Base-by-base conservation (phyloP, 495 filamentous ascomycete species). In the Lineolata rhizophorae region DNA sequence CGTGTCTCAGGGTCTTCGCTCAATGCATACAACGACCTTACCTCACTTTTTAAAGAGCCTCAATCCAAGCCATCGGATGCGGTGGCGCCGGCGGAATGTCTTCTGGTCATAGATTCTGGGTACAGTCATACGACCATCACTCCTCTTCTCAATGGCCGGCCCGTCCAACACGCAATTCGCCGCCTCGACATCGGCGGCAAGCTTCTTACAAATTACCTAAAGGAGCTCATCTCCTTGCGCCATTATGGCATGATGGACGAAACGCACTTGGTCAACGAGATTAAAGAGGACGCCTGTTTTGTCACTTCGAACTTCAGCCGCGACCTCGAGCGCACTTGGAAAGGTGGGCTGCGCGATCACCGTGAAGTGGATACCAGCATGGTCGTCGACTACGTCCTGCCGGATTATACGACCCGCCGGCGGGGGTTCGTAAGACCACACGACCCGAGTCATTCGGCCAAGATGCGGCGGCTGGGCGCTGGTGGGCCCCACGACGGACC, bases 231-330 rank as follows among this genome's bases (percentile, higher is more conserved):
- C 14, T 94, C 87, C 5, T 65, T 85, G 33, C 68, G 85, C 19
- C 79, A 92, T 40, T 91, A 82, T 50, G 84, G 92, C 49, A 82
- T 95, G 74, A 67, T 83, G 38, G 80, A 91, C 44, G 87, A 99
- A 42, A 70, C 73, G 11, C 70, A 87, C 45, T 66, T 95, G 13
- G 84, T 93, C 49, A 92, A 90, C 42, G 76, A 93, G 48, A 79
- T 94, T 50, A 99, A 95, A 45, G 90, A 99, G 54, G 62, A 72
- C 0, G 71, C 72, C 18, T 92, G 81, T 45, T 95, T 75, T 41
- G 68, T 93, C 20, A 81, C 46, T 17, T 61, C 68, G 3, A 64
- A 87, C 44, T 94, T 94, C 52, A 56, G 57, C 13, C 49, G 49
- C 2, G 83, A 99, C 41, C 66, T 95, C 33, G 84, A 94, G 37